Base-by-base conservation (phyloP, 2,329 filamentous ascomycete species). In the Berkeleyomyces rouxiae region DNA sequence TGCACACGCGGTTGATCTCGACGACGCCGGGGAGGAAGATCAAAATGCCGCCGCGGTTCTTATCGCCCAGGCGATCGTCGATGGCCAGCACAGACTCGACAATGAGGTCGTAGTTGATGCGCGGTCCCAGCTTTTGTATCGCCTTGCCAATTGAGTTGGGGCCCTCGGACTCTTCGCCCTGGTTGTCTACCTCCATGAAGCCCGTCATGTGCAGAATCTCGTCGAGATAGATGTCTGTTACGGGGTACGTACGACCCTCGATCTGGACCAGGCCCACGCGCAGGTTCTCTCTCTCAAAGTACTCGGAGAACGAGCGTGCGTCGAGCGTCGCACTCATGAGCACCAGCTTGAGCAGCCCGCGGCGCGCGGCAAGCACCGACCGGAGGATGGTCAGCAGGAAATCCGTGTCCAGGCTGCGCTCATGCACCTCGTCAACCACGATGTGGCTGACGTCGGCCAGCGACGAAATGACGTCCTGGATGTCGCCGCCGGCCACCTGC, bases 281-380 rank as follows among this genome's bases (percentile, higher is more conserved):
- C 10, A 82, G 71, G 1, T 81, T 81, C 60, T 84, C 81, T 1
- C 80, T 80, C 4, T 80, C 82, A 74, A 97, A 97, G 72, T 97
- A 97, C 63, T 83, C 76, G 67, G 84, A 84, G 72, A 97, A 97
- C 0, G 90, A 84, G 0, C 84, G 81, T 1, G 92, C 90, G 72
- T 99, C 91, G 2, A 97, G 82, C 0, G 92, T 99, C 1, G 92
- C 92, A 73, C 90, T 96, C 93, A 99, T 99, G 43, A 99, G 78
- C 10, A 99, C 84, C 47, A 97, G 80, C 72, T 92, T 96, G 44
- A 97, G 76, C 44, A 96, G 79, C 66, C 95, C 88, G 68, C 84
- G 85, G 58, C 88, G 81, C 67, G 79, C 78, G 64, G 80, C 81
- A 67, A 96, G 74, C 5, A 96, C 88, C 70, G 96, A 88, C 62